Conservation (phyloP, 2,329 filamentous ascomycete species). For the Penicillium sp. region DNA sequence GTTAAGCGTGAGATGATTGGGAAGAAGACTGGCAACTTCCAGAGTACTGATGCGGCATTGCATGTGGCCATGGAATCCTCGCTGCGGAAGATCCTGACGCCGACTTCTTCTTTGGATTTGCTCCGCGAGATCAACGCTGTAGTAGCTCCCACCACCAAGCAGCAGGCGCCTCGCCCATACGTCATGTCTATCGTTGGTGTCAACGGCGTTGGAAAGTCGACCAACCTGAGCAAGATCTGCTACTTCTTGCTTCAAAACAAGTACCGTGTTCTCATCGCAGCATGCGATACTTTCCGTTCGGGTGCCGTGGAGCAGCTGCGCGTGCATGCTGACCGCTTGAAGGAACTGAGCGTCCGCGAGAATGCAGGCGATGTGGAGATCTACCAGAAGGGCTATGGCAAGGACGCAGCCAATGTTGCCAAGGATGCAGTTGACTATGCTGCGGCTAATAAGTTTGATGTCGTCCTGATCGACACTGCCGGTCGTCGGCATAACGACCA, state of each 20-base stretch:
- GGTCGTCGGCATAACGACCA: conserved; percentile 93
- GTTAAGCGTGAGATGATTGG: conserved; percentile 88
- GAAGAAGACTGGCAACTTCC: conserved; percentile 87
- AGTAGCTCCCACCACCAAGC: conserved; percentile 62
- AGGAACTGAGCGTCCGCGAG: conserved; percentile 81
- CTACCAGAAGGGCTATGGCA: conserved; percentile 96
- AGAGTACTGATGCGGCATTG: conserved; percentile 80
- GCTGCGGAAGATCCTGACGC: conserved; percentile 90
- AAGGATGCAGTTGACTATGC: conserved; percentile 88
- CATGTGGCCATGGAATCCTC: conserved; percentile 87
- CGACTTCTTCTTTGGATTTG: conserved; percentile 89
- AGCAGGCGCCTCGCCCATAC: conserved; percentile 72
- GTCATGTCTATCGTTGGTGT: conserved; percentile 98
- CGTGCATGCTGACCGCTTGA: conserved; percentile 90
- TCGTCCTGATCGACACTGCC: conserved; percentile 95
- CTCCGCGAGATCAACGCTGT: conserved; percentile 87
- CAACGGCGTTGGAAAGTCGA: conserved; percentile 97
- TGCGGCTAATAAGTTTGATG: conserved; percentile 73
- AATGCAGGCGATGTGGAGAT: conserved; percentile 77
- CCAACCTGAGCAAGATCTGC: conserved; percentile 95
- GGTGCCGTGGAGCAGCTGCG: conserved; percentile 95
- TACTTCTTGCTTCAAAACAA: conserved; percentile 98
- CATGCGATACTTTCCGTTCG: conserved; percentile 94
- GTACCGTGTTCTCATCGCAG: conserved; percentile 89
- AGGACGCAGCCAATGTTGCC: conserved; percentile 92